A percentile compares a stretch with the other conserved stretches of the same genome.
These are phyloP conservation scores for Debaryomyces psychrophilus DNA, from an alignment of 1,139 yeast genomes.

Conservation along the genomic window DNA sequence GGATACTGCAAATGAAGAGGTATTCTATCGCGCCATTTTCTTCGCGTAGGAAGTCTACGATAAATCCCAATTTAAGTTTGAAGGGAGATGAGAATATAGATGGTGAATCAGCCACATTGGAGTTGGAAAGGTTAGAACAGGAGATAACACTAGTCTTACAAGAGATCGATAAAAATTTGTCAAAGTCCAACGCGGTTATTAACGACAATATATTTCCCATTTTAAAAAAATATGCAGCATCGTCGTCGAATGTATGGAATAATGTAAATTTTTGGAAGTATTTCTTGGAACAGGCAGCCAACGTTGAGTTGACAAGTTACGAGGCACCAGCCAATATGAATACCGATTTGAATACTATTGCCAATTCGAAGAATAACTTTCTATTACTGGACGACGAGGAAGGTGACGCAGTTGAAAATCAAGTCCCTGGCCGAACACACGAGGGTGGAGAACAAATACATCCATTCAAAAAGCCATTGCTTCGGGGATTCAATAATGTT, in stretches of 20 bases:
- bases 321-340: slow-evolving; percentile 47
- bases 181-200: slow-evolving; percentile 64
- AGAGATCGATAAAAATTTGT: slow-evolving; percentile 73
- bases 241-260: slow-evolving; percentile 59
- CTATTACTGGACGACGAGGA: slow-evolving; percentile 24
- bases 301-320: slow-evolving; percentile 61
- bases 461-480: slow-evolving; percentile 26
- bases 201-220: slow-evolving; percentile 65
- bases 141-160: slow-evolving; percentile 79
- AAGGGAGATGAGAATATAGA: slow-evolving; percentile 15
- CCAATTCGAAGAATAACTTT: slow-evolving; percentile 19
- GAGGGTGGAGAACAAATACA: slow-evolving; percentile 9
- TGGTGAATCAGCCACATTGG: slow-evolving; percentile 45
- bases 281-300: slow-evolving; percentile 75
- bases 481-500: slow-evolving; percentile 20
- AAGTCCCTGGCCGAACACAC: slow-evolving; percentile 8
- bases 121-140: slow-evolving; percentile 76
- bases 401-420: slow-evolving; percentile 18
- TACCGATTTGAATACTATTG: slow-evolving; percentile 17
- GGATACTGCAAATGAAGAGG: slow-evolving; percentile 32
- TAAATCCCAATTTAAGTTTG: slow-evolving; percentile 18
- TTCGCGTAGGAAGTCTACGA: slow-evolving; percentile 39
- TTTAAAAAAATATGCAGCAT: slow-evolving; percentile 57
- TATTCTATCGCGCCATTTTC: slow-evolving; percentile 46
- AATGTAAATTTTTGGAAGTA: slow-evolving; percentile 73